phyloP scores from a whole-genome alignment of 192 early-diverging fungal genomes.

The Coemansia sp. region DNA sequence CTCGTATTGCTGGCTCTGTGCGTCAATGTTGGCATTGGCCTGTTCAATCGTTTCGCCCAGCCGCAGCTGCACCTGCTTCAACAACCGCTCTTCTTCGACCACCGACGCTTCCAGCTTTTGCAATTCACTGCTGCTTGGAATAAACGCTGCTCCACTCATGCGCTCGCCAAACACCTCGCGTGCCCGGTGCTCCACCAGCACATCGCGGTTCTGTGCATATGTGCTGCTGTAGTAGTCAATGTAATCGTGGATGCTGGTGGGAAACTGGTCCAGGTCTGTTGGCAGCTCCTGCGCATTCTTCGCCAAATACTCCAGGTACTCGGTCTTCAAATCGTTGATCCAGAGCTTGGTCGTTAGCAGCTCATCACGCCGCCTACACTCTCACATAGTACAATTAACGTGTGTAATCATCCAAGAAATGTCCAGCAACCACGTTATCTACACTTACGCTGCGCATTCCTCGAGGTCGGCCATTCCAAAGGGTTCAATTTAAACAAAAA shows the following conservation, averaged over 20 bases:
- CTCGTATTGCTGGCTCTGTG: slow-evolving; percentile 33
- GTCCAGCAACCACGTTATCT: not conserved
- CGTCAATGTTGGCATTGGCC: slow-evolving; percentile 36
- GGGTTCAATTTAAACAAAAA: not conserved
- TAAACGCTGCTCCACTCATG: slow-evolving; percentile 38
- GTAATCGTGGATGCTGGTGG: slow-evolving; percentile 31
- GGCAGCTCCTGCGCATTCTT: slow-evolving; percentile 35
- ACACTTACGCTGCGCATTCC: slow-evolving; percentile 48
- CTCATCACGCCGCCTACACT: slow-evolving; percentile 46
- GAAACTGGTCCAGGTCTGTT: slow-evolving; percentile 37
- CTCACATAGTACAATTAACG: not conserved
- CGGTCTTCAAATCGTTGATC: slow-evolving; percentile 45
- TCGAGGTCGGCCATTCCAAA: slow-evolving; percentile 28
- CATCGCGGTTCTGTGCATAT: slow-evolving; percentile 41
- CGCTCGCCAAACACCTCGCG: slow-evolving; percentile 46
- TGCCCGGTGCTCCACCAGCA: slow-evolving; percentile 38
- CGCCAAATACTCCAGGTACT: slow-evolving; percentile 37
- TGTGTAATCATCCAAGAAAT: not conserved
- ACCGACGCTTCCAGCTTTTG: slow-evolving; percentile 49
- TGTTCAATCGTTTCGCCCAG: slow-evolving; percentile 35
- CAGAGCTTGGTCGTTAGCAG: slow-evolving; percentile 42
- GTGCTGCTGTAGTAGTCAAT: slow-evolving; percentile 37
- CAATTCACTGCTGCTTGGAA: slow-evolving; percentile 40
- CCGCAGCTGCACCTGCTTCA: slow-evolving; percentile 42
- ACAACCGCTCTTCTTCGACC: slow-evolving; percentile 46